Evolutionary conservation across 2,329 filamentous ascomycete species (phyloP).

Genomic region (Balansia obtecta): DNA sequence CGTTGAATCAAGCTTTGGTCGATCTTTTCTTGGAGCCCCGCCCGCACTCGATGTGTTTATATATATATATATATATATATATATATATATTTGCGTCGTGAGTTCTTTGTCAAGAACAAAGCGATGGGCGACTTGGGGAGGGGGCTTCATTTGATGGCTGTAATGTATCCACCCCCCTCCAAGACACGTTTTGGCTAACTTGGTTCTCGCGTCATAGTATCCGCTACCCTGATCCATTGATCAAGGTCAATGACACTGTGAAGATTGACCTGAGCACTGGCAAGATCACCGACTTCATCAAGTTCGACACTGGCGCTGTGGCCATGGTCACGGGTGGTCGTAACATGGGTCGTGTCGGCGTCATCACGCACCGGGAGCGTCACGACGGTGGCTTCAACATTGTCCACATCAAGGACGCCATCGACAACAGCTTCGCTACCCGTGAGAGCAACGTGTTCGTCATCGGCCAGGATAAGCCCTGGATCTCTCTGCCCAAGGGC

Average conservation of each 20-base stretch:
- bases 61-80: too few species aligned
- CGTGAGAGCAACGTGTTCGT: constrained; percentile 99
- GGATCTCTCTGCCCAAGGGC: constrained; percentile 99
- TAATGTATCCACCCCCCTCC: constrained; percentile 40
- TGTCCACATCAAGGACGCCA: constrained; percentile 98
- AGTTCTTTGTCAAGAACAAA: not conserved
- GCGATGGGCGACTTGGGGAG: not conserved
- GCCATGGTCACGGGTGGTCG: constrained; percentile 99
- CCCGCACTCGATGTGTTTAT: too few species aligned
- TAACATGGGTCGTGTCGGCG: constrained; percentile 99
- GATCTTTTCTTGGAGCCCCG: constrained; percentile 28
- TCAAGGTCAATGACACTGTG: constrained; percentile 99
- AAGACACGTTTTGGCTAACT: constrained; percentile 21
- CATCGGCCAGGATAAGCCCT: constrained; percentile 97
- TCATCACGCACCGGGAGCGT: constrained; percentile 99
- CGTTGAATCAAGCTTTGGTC: constrained; percentile 99
- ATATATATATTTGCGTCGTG: too few species aligned
- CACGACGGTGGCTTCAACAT: constrained; percentile 99
- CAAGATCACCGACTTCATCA: constrained; percentile 97
- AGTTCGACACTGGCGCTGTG: constrained; percentile 96
- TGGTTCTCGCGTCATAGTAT: constrained; percentile 52
- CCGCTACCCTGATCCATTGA: constrained; percentile 94
- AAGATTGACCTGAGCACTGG: constrained; percentile 96
- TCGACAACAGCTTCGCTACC: constrained; percentile 99
- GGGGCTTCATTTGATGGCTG: constrained; percentile 32